Base-by-base conservation (phyloP, 208 protist species). In the Trichomonas gallinae region DNA sequence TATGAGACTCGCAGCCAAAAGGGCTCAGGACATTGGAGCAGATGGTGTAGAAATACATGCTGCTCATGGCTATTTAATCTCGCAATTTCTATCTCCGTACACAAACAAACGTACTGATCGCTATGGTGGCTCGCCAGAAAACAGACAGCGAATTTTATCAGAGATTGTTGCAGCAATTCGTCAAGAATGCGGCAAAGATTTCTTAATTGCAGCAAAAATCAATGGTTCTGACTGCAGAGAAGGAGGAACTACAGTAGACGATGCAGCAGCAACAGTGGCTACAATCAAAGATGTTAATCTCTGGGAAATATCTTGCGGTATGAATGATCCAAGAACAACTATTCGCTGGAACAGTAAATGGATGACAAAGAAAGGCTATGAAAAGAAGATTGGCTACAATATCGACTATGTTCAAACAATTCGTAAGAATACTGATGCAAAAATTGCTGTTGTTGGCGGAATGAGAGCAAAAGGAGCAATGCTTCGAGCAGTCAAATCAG, bases 11-110 rank as follows among this genome's bases (percentile, higher is more conserved):
- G 38, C 93, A 0, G 93, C 93, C 1, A 31, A 45, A 17, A 45
- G 26, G 10, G 1, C 46, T 8, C 21, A 82, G 34, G 31, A 34
- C 11, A 38, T 46, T 48, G 93, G 93, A 2, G 34, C 21, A 2
- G 93, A 96, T 82, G 46, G 46, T 10, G 34, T 82, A 10, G 36
- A 96, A 82, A 6, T 96, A 45, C 93, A 96, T 82, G 36, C 31
- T 21, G 93, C 93, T 11, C 93, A 96, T 26, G 93, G 93, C n/a
- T 96, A 83, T 82, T 31, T 96, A 9, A 4, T 96, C 15, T 96
- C 93, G 44, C 0, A 49, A 48, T 96, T 96, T 44, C 46, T 96
- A 42, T 82, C 49, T 40, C 51, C 93, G 13, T 11, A 23, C 21
- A n/a, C 40, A 1, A 96, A 96, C 93, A 21, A 40, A 72, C 9